A percentile compares a stretch with the other conserved stretches of the same genome.
These are phyloP conservation scores for Pythium guiyangense DNA, from an alignment of 352 stramenopile genomes.

Conservation along the genomic window DNA sequence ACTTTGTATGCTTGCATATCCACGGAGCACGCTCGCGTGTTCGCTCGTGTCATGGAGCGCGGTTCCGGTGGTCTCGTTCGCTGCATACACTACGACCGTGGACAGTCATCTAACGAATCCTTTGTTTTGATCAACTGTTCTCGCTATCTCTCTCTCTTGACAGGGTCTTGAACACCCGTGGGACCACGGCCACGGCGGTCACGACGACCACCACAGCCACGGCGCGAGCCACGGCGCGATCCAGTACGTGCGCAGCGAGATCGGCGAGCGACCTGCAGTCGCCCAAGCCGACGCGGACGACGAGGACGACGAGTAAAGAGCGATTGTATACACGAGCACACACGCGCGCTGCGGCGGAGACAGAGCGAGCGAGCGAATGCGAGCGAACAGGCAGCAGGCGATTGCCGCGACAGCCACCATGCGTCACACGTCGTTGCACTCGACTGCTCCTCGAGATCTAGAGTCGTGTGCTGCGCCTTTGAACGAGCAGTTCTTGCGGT, in stretches of 20 bases:
- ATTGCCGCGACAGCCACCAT: no score
- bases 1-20: background rate
- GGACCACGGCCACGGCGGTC: slow-evolving; percentile 60
- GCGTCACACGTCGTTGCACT: background rate
- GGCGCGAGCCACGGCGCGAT: slow-evolving; percentile 39
- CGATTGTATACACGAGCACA: slow-evolving; percentile 3
- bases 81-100: no score
- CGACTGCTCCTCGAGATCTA: background rate
- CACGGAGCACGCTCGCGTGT: background rate
- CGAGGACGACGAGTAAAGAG: slow-evolving; percentile 35
- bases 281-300: slow-evolving; percentile 37
- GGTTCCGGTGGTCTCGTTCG: slow-evolving; percentile 13
- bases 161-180: slow-evolving; percentile 85
- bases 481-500: background rate
- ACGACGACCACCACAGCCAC: slow-evolving; percentile 31
- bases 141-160: background rate
- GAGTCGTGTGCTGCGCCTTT: background rate
- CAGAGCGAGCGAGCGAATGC: background rate
- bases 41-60: background rate
- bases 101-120: background rate
- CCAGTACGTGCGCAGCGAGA: slow-evolving; percentile 64
- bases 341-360: background rate
- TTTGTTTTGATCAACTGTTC: background rate
- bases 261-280: slow-evolving; percentile 52
- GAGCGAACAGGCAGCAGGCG: background rate